These are phyloP conservation scores for Ascobolus immersus DNA, from an alignment of 495 filamentous ascomycete genomes.

Conservation along the genomic window DNA sequence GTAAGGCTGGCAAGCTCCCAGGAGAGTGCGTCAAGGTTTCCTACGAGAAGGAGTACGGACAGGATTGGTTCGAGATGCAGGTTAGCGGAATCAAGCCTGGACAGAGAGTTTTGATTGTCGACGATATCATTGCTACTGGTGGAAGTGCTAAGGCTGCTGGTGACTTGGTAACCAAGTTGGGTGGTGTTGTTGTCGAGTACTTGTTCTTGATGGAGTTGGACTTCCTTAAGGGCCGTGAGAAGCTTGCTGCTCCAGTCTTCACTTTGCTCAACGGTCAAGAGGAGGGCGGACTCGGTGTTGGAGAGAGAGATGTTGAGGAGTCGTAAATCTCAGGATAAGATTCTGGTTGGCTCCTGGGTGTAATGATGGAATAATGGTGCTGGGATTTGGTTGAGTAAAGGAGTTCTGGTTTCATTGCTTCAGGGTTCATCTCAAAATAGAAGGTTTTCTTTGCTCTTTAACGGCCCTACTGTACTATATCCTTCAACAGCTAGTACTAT, in stretches of 20 bases:
- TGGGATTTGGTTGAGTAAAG: too few relatives aligned
- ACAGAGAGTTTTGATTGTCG: conserved; percentile 74
- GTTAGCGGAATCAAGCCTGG: conserved; percentile 55
- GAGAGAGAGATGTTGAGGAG: too few relatives aligned
- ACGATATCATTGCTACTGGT: conserved; percentile 96
- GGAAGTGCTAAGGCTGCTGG: conserved; percentile 79
- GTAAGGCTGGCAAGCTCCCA: conserved; percentile 91
- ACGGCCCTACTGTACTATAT: too few relatives aligned
- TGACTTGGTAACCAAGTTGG: conserved; percentile 56
- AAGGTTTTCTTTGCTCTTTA: too few relatives aligned
- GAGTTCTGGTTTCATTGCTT: too few relatives aligned
- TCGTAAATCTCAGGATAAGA: too few relatives aligned
- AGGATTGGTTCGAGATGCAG: conserved; percentile 94
- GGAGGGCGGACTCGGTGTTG: conserved; percentile 3
- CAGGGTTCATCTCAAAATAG: too few relatives aligned
- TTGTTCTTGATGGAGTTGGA: conserved; percentile 91
- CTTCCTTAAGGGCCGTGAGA: conserved; percentile 73
- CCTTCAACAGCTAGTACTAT: too few relatives aligned
- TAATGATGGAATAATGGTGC: too few relatives aligned
- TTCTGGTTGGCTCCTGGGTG: too few relatives aligned
- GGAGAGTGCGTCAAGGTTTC: conserved; percentile 57
- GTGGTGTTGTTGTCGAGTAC: conserved; percentile 64
- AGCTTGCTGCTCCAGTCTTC: conserved; percentile 62
- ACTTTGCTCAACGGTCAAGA: conserved; percentile 36
- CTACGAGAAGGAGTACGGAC: conserved; percentile 90